These are phyloP conservation scores for Alternaria solani DNA, from an alignment of 2,329 filamentous ascomycete genomes.

Conservation along the genomic window DNA sequence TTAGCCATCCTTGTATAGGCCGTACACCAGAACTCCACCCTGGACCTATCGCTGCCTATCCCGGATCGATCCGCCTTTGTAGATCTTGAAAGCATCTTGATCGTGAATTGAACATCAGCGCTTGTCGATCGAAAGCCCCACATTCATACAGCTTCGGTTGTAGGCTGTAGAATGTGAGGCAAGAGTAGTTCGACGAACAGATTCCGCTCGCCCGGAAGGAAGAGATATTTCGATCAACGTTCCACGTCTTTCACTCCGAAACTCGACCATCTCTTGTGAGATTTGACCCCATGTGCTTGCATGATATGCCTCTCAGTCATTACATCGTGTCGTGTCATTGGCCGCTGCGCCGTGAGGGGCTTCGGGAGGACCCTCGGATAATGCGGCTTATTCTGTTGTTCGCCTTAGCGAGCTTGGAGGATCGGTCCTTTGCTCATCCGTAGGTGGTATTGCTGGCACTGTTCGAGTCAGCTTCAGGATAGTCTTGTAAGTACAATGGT, in stretches of 20 bases:
- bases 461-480: slow-evolving; percentile 4
- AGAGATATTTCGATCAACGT: neutral
- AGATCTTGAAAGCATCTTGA: neutral
- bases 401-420: neutral
- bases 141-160: neutral
- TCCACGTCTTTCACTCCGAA: neutral
- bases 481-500: neutral
- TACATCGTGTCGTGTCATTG: neutral
- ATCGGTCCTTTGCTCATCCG: slow-evolving; percentile 16
- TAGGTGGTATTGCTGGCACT: slow-evolving; percentile 25
- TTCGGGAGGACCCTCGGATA: neutral
- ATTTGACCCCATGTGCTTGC: neutral
- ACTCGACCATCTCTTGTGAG: neutral
- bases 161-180: neutral
- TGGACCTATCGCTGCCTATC: neutral
- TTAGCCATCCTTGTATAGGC: neutral
- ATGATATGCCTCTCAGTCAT: neutral
- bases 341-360: neutral
- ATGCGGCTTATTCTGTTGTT: neutral
- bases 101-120: neutral
- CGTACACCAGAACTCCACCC: neutral
- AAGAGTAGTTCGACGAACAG: neutral
- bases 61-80: neutral
- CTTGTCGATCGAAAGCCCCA: neutral
- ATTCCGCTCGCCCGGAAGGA: neutral